Conservation (phyloP, 2,329 filamentous ascomycete species). For the Pseudogymnoascus sp. region DNA sequence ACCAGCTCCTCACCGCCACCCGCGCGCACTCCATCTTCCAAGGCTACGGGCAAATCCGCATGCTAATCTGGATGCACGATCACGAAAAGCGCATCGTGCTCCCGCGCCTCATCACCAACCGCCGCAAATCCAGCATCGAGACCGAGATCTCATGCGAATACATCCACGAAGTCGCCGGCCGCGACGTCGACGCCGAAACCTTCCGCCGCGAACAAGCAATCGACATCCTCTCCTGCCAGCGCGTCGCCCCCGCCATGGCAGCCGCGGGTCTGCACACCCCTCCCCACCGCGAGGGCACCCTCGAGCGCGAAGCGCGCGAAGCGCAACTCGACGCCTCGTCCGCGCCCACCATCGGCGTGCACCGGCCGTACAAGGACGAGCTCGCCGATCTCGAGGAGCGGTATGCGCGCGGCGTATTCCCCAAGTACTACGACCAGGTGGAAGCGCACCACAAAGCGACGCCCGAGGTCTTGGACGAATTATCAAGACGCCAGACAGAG, state of each 20-base stretch:
- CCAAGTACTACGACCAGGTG: not conserved
- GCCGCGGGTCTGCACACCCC: conserved; percentile 37
- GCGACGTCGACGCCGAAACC: conserved; percentile 21
- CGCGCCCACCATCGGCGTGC: not conserved
- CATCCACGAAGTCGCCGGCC: conserved; percentile 47
- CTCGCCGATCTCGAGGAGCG: conserved; percentile 13
- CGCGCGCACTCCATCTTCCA: conserved; percentile 56
- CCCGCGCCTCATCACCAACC: conserved; percentile 47
- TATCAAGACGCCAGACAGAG: not conserved
- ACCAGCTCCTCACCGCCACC: conserved; percentile 53
- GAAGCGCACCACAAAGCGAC: not conserved
- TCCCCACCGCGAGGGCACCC: conserved; percentile 33
- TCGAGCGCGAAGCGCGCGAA: conserved; percentile 23
- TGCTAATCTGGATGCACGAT: conserved; percentile 63
- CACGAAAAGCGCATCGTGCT: conserved; percentile 51
- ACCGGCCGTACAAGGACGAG: conserved; percentile 11
- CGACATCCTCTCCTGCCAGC: conserved; percentile 37
- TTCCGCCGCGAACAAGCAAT: conserved; percentile 39
- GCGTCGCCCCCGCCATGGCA: conserved; percentile 40
- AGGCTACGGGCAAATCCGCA: conserved; percentile 66
- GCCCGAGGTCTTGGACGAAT: not conserved
- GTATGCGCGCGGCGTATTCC: not conserved
- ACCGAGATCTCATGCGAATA: conserved; percentile 52
- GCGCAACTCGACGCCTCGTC: conserved; percentile 7
- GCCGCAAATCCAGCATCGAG: conserved; percentile 49